Evolutionary conservation across 2,329 filamentous ascomycete genomes (phyloP).

Genomic region (Aspergillus jensenii): DNA sequence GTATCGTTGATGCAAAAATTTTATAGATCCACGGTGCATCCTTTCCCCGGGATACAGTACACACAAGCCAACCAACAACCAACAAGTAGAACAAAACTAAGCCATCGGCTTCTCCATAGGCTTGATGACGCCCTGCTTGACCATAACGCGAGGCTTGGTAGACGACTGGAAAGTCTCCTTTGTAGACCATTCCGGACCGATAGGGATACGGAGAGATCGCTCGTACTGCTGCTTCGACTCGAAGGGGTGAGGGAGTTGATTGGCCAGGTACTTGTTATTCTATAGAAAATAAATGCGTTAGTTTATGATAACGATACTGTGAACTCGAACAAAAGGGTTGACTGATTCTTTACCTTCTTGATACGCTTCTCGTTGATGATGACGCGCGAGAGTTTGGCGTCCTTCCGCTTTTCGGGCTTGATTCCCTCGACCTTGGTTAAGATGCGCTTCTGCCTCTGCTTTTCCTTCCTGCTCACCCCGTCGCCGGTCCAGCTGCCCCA

Average conservation of each 20-base stretch:
- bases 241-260: constrained; percentile 82
- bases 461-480: constrained; percentile 70
- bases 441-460: constrained; percentile 57
- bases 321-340: not conserved
- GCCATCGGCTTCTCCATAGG: constrained; percentile 78
- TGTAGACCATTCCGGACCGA: constrained; percentile 95
- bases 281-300: constrained; percentile 33
- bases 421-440: constrained; percentile 61
- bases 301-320: not conserved
- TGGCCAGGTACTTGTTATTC: constrained; percentile 85
- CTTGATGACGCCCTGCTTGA: constrained; percentile 87
- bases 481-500: constrained; percentile 93
- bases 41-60: too few species aligned
- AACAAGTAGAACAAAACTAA: constrained; percentile 25
- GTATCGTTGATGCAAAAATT: not conserved
- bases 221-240: constrained; percentile 89
- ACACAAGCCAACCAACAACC: not conserved
- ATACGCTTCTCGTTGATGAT: constrained; percentile 90
- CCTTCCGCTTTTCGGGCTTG: constrained; percentile 73
- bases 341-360: constrained; percentile 66
- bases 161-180: constrained; percentile 89
- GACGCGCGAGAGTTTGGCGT: constrained; percentile 77
- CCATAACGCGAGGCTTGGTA: constrained; percentile 83
- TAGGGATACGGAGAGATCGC: constrained; percentile 76
- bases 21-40: not conserved